Base-by-base conservation (phyloP, 257 asterid genomes). In the Lavandula angustifolia region DNA sequence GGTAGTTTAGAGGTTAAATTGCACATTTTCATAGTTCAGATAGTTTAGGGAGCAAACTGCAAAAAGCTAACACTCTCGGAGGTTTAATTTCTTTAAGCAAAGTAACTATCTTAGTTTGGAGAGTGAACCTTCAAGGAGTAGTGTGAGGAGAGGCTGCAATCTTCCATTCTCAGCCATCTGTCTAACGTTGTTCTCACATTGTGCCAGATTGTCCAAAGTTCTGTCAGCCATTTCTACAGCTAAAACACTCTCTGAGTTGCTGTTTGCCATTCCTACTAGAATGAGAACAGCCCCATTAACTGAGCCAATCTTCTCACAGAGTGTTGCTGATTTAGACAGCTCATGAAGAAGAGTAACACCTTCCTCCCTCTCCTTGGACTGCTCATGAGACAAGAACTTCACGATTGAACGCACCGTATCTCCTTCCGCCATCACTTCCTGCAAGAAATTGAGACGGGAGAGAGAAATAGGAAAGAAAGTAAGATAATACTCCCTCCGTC, bases 111-210 rank as follows among this genome's bases (percentile, higher is more conserved):
- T 7, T 29, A 69, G 51, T 64, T 65, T 54, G 16, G 16, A 44
- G 48, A 68, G 49, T 35, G 54, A 70, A 90, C 99, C 99, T 94
- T 87, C 83, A 38, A 90, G 99, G 4, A 94, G 80, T 60, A 83
- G 75, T 5, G 84, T 80, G 66, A 94, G 79, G 9, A 94, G 89
- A 49, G 99, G 97, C 79, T 70, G 95, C 74, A 94, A 66, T 73
- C 96, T 80, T 60, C 97, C 97, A 68, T 60, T 76, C 69, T 81
- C 91, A 34, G 99, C 99, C 96, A 94, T 90, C 64, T 94, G 96
- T 70, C 89, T 81, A 18, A 94, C 96, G 48, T 94, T 94, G 79
- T 75, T 83, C 84, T 90, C 96, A 56, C 87, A 83, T 73, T 77
- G 80, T 18, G 86, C 95, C 56, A 94, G 81, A 75, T 94, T 94